A percentile compares a stretch with the other conserved stretches of the same genome.
phyloP scores from a whole-genome alignment of 768 basidiomycete genomes.

The Rhodotorula sphaerocarpa region DNA sequence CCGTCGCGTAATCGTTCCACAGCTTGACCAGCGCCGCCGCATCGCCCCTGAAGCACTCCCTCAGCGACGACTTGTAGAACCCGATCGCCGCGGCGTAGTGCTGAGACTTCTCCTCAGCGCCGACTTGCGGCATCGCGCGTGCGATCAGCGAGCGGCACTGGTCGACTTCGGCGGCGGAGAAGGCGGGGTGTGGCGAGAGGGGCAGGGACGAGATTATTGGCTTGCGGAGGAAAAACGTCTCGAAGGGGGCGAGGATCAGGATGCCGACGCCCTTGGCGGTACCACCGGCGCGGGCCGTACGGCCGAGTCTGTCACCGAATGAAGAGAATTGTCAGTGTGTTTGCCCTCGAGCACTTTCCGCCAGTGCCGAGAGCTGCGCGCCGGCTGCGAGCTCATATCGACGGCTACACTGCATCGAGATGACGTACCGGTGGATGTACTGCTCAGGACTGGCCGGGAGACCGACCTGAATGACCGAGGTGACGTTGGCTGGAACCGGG shows the following conservation, averaged over 20 bases:
- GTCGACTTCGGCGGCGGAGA: background rate
- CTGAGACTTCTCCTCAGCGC: constrained; percentile 48
- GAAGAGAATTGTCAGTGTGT: constrained; percentile 21
- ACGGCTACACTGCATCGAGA: background rate
- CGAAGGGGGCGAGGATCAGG: constrained; percentile 52
- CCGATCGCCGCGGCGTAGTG: constrained; percentile 56
- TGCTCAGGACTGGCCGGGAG: constrained; percentile 44
- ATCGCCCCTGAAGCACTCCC: constrained; percentile 33
- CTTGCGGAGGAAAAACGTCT: constrained; percentile 50
- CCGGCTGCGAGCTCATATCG: background rate
- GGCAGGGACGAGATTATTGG: constrained; percentile 47
- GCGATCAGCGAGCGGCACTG: constrained; percentile 33
- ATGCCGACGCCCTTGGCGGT: constrained; percentile 47
- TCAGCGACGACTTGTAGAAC: constrained; percentile 50
- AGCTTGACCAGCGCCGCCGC: constrained; percentile 36
- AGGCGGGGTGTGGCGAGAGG: constrained; percentile 43
- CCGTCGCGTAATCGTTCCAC: constrained; percentile 45
- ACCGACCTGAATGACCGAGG: constrained; percentile 53
- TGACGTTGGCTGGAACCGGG: constrained; percentile 50
- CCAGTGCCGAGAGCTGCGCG: background rate
- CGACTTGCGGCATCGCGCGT: constrained; percentile 43
- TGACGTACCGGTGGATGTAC: constrained; percentile 38
- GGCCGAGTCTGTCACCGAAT: constrained; percentile 45
- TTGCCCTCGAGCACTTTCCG: background rate
- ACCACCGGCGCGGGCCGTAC: constrained; percentile 46